Conservation (phyloP, 495 filamentous ascomycete species). For the Penicillium dipodomyicola region DNA sequence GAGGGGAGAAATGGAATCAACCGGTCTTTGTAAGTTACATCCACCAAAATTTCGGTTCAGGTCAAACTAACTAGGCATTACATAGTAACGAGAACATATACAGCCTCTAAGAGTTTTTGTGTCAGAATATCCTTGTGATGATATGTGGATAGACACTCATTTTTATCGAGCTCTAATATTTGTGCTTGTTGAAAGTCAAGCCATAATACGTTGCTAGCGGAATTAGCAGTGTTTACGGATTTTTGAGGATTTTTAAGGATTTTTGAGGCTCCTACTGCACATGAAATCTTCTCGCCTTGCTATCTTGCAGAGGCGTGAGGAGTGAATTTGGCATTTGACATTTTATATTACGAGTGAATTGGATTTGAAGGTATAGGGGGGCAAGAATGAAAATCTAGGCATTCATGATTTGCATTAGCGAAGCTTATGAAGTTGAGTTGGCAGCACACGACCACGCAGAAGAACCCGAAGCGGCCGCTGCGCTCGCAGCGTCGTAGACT, state of each 20-base stretch:
- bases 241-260: neutral
- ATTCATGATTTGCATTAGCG: too few species aligned
- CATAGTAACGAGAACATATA: neutral
- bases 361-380: too few species aligned
- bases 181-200: neutral
- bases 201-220: neutral
- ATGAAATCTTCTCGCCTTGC: too few species aligned
- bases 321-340: too few species aligned
- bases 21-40: slow-evolving; percentile 19
- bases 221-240: too few species aligned
- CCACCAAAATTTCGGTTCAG: neutral
- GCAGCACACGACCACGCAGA: too few species aligned
- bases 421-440: too few species aligned
- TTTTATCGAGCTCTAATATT: neutral
- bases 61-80: neutral
- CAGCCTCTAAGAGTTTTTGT: neutral
- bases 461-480: too few species aligned
- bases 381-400: too few species aligned
- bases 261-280: neutral
- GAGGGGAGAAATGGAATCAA: slow-evolving; percentile 15
- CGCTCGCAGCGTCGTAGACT: too few species aligned
- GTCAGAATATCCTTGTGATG: neutral
- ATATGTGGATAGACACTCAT: neutral
- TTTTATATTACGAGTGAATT: too few species aligned
- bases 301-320: too few species aligned